phyloP scores from a whole-genome alignment of 164 flowering plant species.

The Umbellularia californica region DNA sequence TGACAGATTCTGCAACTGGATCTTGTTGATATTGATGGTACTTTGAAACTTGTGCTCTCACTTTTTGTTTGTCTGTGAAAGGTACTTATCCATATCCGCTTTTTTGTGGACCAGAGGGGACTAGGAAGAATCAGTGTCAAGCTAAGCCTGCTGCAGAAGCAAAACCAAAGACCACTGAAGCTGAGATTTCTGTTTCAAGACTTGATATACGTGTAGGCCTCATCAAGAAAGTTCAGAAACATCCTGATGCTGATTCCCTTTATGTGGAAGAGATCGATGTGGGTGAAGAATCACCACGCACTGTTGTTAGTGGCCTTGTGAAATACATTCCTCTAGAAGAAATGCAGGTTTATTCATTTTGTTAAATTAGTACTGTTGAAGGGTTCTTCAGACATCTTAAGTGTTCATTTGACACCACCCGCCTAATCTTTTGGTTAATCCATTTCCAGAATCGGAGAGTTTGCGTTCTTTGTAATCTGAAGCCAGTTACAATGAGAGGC shows the following conservation, averaged over 20 bases:
- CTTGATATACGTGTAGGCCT: slow-evolving; percentile 92
- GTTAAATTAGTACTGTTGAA: not conserved
- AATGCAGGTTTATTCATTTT: slow-evolving; percentile 57
- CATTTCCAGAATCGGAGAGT: slow-evolving; percentile 75
- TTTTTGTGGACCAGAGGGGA: slow-evolving; percentile 29
- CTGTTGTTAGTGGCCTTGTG: slow-evolving; percentile 96
- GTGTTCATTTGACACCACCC: not conserved
- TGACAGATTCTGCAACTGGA: not conserved
- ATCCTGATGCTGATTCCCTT: slow-evolving; percentile 90
- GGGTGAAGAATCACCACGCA: slow-evolving; percentile 71
- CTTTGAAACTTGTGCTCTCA: not conserved
- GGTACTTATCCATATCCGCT: not conserved
- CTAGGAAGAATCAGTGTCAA: slow-evolving; percentile 38
- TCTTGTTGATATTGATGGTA: not conserved
- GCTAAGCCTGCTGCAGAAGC: slow-evolving; percentile 42
- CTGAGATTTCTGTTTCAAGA: slow-evolving; percentile 62
- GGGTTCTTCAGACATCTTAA: not conserved
- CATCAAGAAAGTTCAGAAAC: slow-evolving; percentile 68
- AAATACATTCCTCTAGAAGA: slow-evolving; percentile 82
- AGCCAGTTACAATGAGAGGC: slow-evolving; percentile 90
- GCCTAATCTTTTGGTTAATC: not conserved
- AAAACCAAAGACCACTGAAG: slow-evolving; percentile 43
- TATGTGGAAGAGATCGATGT: slow-evolving; percentile 94
- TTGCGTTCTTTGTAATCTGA: slow-evolving; percentile 89
- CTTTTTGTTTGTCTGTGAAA: not conserved